These are phyloP conservation scores for Pyrenophora teres DNA, from an alignment of 2,329 filamentous ascomycete species.

Conservation along the genomic window DNA sequence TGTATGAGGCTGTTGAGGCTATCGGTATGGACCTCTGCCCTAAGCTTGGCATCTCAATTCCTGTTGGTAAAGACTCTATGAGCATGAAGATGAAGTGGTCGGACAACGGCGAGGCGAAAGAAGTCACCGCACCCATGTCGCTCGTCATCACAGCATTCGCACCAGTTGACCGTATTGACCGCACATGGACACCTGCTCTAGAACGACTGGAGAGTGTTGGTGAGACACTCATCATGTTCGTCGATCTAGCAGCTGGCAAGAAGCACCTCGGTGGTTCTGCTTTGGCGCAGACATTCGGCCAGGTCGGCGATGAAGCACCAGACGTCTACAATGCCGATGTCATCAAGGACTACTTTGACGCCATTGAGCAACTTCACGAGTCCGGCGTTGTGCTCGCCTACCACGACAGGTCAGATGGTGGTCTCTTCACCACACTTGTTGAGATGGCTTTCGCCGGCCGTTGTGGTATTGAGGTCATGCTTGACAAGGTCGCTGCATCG, in stretches of 20 bases:
- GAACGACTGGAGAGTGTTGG: constrained; percentile 83
- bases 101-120: constrained; percentile 68
- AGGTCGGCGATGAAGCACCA: constrained; percentile 81
- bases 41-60: constrained; percentile 86
- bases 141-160: constrained; percentile 90
- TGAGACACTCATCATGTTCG: constrained; percentile 84
- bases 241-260: constrained; percentile 82
- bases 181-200: constrained; percentile 93
- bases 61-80: constrained; percentile 96
- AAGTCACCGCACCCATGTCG: constrained; percentile 90
- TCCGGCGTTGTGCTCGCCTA: constrained; percentile 82
- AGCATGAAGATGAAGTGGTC: constrained; percentile 98
- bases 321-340: constrained; percentile 82
- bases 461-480: constrained; percentile 81
- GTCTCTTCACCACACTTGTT: constrained; percentile 83
- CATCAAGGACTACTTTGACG: constrained; percentile 90
- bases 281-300: constrained; percentile 84
- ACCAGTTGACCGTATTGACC: constrained; percentile 77
- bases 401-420: constrained; percentile 92
- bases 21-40: constrained; percentile 93
- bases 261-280: constrained; percentile 89
- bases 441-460: constrained; percentile 99
- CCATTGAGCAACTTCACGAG: constrained; percentile 70
- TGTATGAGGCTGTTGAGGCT: constrained; percentile 92
- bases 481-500: constrained; percentile 71